Evolutionary conservation across 805 yeast genomes (phyloP), one percentile per base, ranked within the genome.

Genomic region (Metschnikowia koreensis): DNA sequence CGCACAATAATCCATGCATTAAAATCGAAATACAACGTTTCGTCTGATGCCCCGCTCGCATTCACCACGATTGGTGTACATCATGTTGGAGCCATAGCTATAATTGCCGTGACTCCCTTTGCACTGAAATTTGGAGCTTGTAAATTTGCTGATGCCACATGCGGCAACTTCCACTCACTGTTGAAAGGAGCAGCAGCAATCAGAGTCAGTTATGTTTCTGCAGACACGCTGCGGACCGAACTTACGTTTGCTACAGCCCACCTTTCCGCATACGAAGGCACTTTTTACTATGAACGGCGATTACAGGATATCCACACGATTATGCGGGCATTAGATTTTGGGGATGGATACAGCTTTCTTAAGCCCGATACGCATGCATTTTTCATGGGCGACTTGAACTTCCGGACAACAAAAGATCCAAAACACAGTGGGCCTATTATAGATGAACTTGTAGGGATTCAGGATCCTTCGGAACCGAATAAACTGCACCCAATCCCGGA

Each of bases 321-420:
- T 2, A 73, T 83, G 60, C 71, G 80, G 33, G 76, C 81, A 4
- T 62, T 87, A 44, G 81, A 77, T 50, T 84, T 87, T 61, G 79
- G 76, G 11, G 86, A 84, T 57, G 84, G 82, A 4, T 75, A 66
- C 60, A 78, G 82, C 26, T 67, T 80, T 27, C 63, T 83, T 41
- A 79, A 79, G 54, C 82, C 84, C 0, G 58, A 67, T 1, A 60
- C 77, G 10, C 96, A 87, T 63, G 68, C 84, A 6, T 86, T 91
- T 61, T 66, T 91, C 47, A 69, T 89, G 76, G 98, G 98, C 0
- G 98, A 92, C 67, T 71, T 92, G 60, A 92, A 92, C 64, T 92
- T 87, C 66, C 74, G 98, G 41, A 79, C 86, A 2, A 56, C 70
- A 3, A 63, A 68, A 47, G 47, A 59, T 12, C 55, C 53, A 16